Conservation (phyloP, 192 early-diverging fungal species). For the Podila epigama region DNA sequence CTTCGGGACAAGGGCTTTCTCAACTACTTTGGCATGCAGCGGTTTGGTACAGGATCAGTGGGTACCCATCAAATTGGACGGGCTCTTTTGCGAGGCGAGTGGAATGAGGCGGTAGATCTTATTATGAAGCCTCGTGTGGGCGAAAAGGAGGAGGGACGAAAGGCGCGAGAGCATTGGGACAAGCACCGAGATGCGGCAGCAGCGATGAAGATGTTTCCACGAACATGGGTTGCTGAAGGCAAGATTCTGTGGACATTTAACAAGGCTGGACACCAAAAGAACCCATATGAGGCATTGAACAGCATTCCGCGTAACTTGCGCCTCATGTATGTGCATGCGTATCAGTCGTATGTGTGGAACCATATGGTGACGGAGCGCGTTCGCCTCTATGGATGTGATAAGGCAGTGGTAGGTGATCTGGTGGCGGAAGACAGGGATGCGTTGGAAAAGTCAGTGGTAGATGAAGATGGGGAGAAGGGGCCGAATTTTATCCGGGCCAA, state of each 20-base stretch:
- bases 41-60: slow-evolving; percentile 89
- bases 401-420: slow-evolving; percentile 86
- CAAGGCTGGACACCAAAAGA: slow-evolving; percentile 50
- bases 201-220: slow-evolving; percentile 73
- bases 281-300: slow-evolving; percentile 70
- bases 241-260: slow-evolving; percentile 68
- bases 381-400: slow-evolving; percentile 64
- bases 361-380: slow-evolving; percentile 79
- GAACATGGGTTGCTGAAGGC: slow-evolving; percentile 73
- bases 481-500: slow-evolving; percentile 44
- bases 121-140: slow-evolving; percentile 85
- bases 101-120: slow-evolving; percentile 75
- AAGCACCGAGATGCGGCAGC: slow-evolving; percentile 64
- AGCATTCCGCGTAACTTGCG: slow-evolving; percentile 86
- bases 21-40: slow-evolving; percentile 98
- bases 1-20: slow-evolving; percentile 84
- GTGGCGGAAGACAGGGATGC: slow-evolving; percentile 58
- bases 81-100: slow-evolving; percentile 75
- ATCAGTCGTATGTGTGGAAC: slow-evolving; percentile 98
- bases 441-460: slow-evolving; percentile 7
- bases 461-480: slow-evolving; percentile 30
- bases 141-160: slow-evolving; percentile 66
- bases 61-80: slow-evolving; percentile 84
- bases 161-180: slow-evolving; percentile 76
- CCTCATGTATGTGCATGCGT: slow-evolving; percentile 95